These are phyloP conservation scores for Arthrobotrys sphaeroides DNA, from an alignment of 2,329 filamentous ascomycete genomes.

Conservation along the genomic window DNA sequence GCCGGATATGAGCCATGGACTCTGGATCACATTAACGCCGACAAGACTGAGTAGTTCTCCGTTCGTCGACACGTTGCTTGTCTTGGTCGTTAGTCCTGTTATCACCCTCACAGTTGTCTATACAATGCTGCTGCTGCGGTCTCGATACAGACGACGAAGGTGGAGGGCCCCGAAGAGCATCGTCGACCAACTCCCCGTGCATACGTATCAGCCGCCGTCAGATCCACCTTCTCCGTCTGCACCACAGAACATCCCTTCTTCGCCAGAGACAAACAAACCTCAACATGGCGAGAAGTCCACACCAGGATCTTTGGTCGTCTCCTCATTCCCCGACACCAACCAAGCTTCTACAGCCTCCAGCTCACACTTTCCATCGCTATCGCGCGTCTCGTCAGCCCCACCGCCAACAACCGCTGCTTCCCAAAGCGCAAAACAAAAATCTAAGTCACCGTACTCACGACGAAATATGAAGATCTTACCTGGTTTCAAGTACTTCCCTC, in stretches of 20 bases:
- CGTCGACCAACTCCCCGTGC: constrained; percentile 90
- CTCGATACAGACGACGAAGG: constrained; percentile 84
- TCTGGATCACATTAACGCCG: constrained; percentile 96
- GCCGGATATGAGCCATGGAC: constrained; percentile 70
- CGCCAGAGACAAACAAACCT: constrained; percentile 58
- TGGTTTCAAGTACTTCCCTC: constrained; percentile 63
- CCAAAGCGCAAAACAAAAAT: constrained; percentile 23
- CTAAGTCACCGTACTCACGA: constrained; percentile 24
- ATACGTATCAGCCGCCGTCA: constrained; percentile 84
- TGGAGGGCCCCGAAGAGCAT: constrained; percentile 99
- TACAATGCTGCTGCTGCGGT: constrained; percentile 81
- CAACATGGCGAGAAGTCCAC: constrained; percentile 53
- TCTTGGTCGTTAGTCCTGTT: constrained; percentile 92
- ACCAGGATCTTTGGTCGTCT: constrained; percentile 54
- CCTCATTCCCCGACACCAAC: constrained; percentile 40
- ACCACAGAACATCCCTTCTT: constrained; percentile 71
- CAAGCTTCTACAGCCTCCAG: constrained; percentile 60
- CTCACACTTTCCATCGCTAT: constrained; percentile 59
- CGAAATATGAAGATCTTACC: constrained; percentile 59
- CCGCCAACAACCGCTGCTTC: constrained; percentile 5
- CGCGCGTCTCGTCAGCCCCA: constrained; percentile 63
- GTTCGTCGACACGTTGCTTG: constrained; percentile 95
- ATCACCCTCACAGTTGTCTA: constrained; percentile 94
- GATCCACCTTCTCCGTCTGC: constrained; percentile 70
- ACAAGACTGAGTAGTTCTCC: constrained; percentile 86